phyloP scores from a whole-genome alignment of 2,329 filamentous ascomycete species.

The Botrytis hyacinthi region DNA sequence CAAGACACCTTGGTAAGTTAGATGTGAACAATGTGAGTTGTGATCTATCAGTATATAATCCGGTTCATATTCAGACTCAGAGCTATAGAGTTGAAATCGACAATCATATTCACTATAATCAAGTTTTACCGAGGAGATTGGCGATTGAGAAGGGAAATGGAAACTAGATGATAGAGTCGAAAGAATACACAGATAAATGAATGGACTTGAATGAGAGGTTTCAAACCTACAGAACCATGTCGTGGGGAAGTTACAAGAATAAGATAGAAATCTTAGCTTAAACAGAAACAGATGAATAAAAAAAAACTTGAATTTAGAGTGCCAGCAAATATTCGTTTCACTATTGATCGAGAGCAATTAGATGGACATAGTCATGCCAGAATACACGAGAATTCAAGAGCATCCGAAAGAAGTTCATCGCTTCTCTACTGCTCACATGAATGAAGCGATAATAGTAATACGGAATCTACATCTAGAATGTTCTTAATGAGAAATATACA shows the following conservation, averaged over 20 bases:
- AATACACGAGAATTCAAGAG: neutral
- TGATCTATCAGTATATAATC: neutral
- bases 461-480: neutral
- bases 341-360: fast-evolving
- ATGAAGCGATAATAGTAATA: neutral
- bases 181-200: neutral
- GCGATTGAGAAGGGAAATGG: neutral
- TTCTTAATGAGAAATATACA: neutral
- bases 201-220: neutral
- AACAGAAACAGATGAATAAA: neutral
- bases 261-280: neutral
- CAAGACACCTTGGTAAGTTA: neutral
- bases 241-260: neutral
- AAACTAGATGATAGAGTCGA: neutral
- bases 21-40: neutral
- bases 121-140: neutral
- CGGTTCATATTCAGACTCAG: neutral
- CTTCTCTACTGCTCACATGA: neutral
- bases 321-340: neutral
- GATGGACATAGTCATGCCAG: too few species aligned
- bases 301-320: neutral
- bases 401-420: neutral
- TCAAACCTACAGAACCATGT: neutral
- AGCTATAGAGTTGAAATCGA: neutral
- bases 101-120: neutral